Evolutionary conservation across 192 early-diverging fungal species (phyloP).

Genomic region (Allomyces javanicus): DNA sequence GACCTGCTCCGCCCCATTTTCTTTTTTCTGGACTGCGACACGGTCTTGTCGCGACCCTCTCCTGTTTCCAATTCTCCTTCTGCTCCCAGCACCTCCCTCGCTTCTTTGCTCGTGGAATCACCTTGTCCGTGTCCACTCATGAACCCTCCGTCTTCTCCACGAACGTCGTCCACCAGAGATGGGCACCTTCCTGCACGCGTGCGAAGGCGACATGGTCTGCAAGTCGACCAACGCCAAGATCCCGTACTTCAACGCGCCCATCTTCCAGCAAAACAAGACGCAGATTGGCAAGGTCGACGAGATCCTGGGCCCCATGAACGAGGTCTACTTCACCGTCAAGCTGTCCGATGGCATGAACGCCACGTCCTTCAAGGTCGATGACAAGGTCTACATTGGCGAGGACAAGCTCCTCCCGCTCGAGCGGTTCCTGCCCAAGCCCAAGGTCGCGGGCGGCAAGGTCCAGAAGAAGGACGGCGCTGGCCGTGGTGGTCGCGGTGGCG

Average conservation of each 20-base stretch:
- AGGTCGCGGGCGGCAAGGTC: conserved; percentile 23
- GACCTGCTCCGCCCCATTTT: no score
- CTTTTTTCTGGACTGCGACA: no score
- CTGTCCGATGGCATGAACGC: conserved; percentile 80
- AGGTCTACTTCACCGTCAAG: conserved; percentile 96
- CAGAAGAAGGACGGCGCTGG: conserved; percentile 44
- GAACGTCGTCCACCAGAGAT: conserved; percentile 29
- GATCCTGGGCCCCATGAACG: conserved; percentile 91
- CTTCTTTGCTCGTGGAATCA: not conserved
- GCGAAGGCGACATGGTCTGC: conserved; percentile 96
- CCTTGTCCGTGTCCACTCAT: not conserved
- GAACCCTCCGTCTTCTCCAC: not conserved
- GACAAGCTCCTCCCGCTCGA: conserved; percentile 92
- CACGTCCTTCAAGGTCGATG: conserved; percentile 68
- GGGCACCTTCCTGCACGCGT: conserved; percentile 79
- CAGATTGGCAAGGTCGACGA: conserved; percentile 99
- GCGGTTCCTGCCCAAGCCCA: conserved; percentile 89
- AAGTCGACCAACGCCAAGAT: conserved; percentile 71
- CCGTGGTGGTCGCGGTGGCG: conserved; percentile 16
- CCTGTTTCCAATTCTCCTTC: no score
- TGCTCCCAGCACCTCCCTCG: not conserved
- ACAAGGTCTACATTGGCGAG: conserved; percentile 80
- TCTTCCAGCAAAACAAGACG: conserved; percentile 93
- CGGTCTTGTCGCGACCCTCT: no score
- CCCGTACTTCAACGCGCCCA: conserved; percentile 98